Evolutionary conservation across 1,139 yeast genomes (phyloP), one percentile per base, ranked within the genome.

Genomic region (Sugiyamaella grinbergsii): DNA sequence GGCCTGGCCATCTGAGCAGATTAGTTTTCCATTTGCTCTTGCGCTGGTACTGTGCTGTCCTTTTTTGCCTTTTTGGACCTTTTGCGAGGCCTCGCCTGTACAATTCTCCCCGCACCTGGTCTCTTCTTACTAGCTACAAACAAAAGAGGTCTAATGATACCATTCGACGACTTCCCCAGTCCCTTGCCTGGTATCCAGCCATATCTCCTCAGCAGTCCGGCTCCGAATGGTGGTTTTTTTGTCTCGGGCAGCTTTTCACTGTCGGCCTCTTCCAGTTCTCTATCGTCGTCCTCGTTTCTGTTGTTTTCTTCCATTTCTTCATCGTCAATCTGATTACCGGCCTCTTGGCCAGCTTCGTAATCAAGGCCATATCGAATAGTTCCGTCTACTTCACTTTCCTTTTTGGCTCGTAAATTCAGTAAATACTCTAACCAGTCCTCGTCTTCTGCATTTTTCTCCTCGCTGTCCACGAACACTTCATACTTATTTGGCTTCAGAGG

Each of bases 161-260:
- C 56, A 28, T 36, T 49, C 33, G 52, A 48, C 38, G 40, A 22
- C 7, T 48, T 26, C 18, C 58, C 55, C 46, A 53, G 45, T 23
- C 63, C 58, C 47, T 53, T 22, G 29, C 55, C 57, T 44, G 56
- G 51, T 47, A 52, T 24, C 62, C 61, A 54, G 52, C 67, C 57
- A 54, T 64, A 54, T 43, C 56, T 53, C 55, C 62, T 44, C 54
- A 59, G 47, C 16, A 59, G 46, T 19, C 49, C 44, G 5, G 33
- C 28, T 4, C 52, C 58, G 43, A 50, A 51, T 13, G 41, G 24
- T 19, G 11, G 18, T 16, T 18, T 24, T 13, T 23, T 15, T 26
- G 26, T 15, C 23, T n/a, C 16, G 19, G 42, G 19, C 20, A 34
- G 40, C 32, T 56, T 58, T 3, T 51, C 39, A 6, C 20, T 32